Conservation (phyloP, 257 asterid genomes). For the Datura wrightii region DNA sequence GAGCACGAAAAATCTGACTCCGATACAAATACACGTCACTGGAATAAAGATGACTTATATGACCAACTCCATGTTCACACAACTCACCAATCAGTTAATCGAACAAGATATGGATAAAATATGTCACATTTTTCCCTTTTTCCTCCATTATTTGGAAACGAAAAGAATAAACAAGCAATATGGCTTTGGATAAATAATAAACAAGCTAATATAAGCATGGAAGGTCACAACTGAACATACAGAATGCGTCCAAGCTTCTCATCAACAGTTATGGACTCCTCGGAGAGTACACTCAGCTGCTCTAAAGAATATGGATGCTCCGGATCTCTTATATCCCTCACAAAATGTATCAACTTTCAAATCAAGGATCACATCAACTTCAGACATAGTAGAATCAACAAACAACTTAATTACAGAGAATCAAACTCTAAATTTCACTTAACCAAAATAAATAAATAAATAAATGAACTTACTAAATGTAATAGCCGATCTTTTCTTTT, state of each 20-base stretch:
- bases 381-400: not conserved
- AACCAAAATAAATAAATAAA: not conserved
- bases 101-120: not conserved
- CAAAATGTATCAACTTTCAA: slow-evolving; percentile 49
- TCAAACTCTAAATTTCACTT: not conserved
- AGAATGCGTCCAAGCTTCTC: slow-evolving; percentile 82
- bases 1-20: not conserved
- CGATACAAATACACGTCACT: not conserved
- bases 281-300: slow-evolving; percentile 90
- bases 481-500: not conserved
- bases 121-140: not conserved
- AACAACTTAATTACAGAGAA: not conserved
- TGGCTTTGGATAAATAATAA: not conserved
- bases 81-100: not conserved
- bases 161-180: slow-evolving; percentile 3
- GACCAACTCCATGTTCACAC: not conserved
- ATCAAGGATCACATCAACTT: slow-evolving; percentile 60
- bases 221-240: slow-evolving; percentile 48
- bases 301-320: slow-evolving; percentile 95
- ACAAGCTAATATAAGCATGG: not conserved
- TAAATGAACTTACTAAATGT: too few species aligned
- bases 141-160: not conserved
- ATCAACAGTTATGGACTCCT: slow-evolving; percentile 86
- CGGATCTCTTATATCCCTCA: slow-evolving; percentile 93
- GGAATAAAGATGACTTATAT: not conserved